These are phyloP conservation scores for Pseudogymnoascus pannorum DNA, from an alignment of 2,329 filamentous ascomycete species.

Conservation along the genomic window DNA sequence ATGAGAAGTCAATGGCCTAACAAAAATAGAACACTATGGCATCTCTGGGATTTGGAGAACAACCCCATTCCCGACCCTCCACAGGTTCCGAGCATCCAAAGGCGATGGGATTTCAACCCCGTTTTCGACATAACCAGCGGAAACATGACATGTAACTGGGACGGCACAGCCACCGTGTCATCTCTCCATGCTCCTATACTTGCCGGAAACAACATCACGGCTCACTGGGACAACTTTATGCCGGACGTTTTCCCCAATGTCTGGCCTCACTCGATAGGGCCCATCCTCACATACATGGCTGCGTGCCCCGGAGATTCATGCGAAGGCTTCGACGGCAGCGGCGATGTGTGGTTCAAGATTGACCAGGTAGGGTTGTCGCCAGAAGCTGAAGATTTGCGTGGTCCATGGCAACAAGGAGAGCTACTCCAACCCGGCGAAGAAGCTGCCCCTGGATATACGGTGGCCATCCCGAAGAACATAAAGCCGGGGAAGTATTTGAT, in stretches of 20 bases:
- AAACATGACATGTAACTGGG: constrained; percentile 6
- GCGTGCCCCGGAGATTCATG: constrained; percentile 14
- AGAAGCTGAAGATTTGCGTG: constrained; percentile 8
- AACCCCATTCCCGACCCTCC: background rate
- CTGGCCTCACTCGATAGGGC: constrained; percentile 11
- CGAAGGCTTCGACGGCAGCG: constrained; percentile 11
- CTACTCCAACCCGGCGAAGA: background rate
- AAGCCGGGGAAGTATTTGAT: constrained; percentile 14
- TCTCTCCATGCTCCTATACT: background rate
- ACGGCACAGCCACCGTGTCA: background rate
- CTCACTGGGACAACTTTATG: background rate
- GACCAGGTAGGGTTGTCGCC: constrained; percentile 11
- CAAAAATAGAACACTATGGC: background rate
- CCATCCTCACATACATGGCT: constrained; percentile 14
- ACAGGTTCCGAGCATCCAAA: background rate
- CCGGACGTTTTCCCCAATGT: background rate
- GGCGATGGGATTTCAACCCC: constrained; percentile 5
- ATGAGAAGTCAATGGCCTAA: background rate
- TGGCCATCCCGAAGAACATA: constrained; percentile 11
- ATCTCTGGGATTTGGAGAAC: constrained; percentile 1
- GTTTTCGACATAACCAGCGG: background rate
- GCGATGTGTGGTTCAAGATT: constrained; percentile 16
- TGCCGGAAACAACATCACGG: background rate
- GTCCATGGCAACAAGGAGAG: constrained; percentile 11
- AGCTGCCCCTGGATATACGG: background rate